phyloP scores from a whole-genome alignment of 2,329 filamentous ascomycete species.

The Neonectria punicea region DNA sequence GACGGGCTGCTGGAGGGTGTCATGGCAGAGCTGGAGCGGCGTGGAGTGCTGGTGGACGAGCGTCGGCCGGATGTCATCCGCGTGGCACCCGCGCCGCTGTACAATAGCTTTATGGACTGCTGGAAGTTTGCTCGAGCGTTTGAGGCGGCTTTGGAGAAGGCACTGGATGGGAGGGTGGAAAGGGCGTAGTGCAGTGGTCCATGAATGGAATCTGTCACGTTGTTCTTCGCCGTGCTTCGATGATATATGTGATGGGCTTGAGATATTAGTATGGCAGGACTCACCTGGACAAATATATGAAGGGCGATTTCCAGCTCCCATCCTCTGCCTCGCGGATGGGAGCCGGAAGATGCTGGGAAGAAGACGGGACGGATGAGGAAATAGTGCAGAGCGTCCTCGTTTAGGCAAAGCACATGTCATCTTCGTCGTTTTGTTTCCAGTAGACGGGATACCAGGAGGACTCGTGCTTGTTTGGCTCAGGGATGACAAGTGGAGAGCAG shows the following conservation, averaged over 20 bases:
- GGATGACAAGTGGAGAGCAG: neutral
- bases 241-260: neutral
- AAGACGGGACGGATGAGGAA: neutral
- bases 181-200: neutral
- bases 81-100: constrained; percentile 81
- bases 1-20: constrained; percentile 74
- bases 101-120: constrained; percentile 78
- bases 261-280: neutral
- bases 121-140: constrained; percentile 47
- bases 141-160: constrained; percentile 38
- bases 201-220: neutral
- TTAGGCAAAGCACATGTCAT: neutral
- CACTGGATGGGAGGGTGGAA: constrained; percentile 25
- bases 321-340: neutral
- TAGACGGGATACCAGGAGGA: neutral
- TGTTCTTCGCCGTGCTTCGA: neutral
- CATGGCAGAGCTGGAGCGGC: constrained; percentile 68
- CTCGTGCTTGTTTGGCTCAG: neutral
- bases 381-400: neutral
- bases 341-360: neutral
- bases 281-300: neutral
- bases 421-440: neutral
- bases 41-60: constrained; percentile 81
- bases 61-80: constrained; percentile 83
- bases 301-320: neutral